Evolutionary conservation across 2,329 filamentous ascomycete genomes (phyloP).

Genomic region (Sphaerulina musiva): DNA sequence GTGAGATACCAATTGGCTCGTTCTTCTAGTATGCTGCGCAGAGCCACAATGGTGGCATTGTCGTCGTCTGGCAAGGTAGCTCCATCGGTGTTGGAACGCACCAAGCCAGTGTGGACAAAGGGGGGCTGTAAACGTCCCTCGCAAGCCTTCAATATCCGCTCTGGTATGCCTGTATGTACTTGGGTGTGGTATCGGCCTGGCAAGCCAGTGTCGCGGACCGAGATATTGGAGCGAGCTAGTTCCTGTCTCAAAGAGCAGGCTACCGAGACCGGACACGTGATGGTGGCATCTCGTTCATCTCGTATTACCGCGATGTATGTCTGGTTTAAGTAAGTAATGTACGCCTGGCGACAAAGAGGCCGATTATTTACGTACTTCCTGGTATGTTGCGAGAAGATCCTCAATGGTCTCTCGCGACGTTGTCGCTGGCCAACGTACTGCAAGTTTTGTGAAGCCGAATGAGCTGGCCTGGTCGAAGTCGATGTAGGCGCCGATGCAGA

Average conservation of each 20-base stretch:
- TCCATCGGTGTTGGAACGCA: slow-evolving; percentile 3
- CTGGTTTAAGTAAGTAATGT: neutral
- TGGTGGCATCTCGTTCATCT: slow-evolving; percentile 5
- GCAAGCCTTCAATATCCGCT: slow-evolving; percentile 1
- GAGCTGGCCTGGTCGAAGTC: slow-evolving; percentile 23
- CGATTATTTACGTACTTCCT: neutral
- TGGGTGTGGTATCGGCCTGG: slow-evolving; percentile 4
- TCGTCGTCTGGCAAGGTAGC: neutral
- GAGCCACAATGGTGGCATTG: neutral
- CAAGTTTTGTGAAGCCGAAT: neutral
- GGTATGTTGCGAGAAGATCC: neutral
- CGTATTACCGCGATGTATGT: slow-evolving; percentile 2
- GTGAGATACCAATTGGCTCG: slow-evolving; percentile 7
- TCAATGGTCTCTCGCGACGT: neutral
- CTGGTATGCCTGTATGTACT: neutral
- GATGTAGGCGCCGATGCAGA: slow-evolving; percentile 69
- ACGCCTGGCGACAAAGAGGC: neutral
- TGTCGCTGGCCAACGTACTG: slow-evolving; percentile 1
- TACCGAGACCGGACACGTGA: neutral
- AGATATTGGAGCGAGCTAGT: neutral
- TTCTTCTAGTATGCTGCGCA: slow-evolving; percentile 5
- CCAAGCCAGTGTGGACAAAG: neutral
- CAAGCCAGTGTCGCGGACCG: neutral
- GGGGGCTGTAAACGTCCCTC: neutral
- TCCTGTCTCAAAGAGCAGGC: neutral